These are phyloP conservation scores for Setomelanomma holmii DNA, from an alignment of 2,329 filamentous ascomycete genomes.

Conservation along the genomic window DNA sequence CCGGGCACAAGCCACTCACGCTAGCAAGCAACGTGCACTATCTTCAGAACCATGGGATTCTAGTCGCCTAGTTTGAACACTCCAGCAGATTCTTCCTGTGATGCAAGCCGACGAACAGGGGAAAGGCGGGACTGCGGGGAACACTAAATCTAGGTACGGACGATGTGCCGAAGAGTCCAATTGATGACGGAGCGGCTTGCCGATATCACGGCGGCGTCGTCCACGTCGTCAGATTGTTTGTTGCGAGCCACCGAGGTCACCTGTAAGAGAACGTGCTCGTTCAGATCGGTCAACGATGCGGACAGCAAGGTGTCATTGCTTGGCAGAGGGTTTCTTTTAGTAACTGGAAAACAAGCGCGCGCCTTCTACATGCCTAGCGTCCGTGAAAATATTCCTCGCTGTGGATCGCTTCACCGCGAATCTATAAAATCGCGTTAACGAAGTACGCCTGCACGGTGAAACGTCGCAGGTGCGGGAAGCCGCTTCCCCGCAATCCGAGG, in stretches of 20 bases:
- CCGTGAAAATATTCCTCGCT: conserved; percentile 4
- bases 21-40: conserved; percentile 16
- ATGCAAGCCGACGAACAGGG: conserved; percentile 19
- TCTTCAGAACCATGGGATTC: conserved; percentile 8
- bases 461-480: neutral
- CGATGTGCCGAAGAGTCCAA: conserved; percentile 9
- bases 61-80: conserved; percentile 29
- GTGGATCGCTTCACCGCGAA: conserved; percentile 2
- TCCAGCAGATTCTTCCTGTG: conserved; percentile 21
- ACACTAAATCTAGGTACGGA: conserved; percentile 27
- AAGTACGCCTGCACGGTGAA: neutral
- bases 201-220: conserved; percentile 11
- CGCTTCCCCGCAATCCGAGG: neutral
- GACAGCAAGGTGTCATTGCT: conserved; percentile 20
- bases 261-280: conserved; percentile 10
- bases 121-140: conserved; percentile 27
- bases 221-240: conserved; percentile 6
- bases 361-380: conserved; percentile 16
- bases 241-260: conserved; percentile 11
- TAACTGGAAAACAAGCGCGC: conserved; percentile 29
- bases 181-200: conserved; percentile 12
- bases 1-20: conserved; percentile 8
- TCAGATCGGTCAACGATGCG: neutral
- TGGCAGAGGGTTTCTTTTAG: conserved; percentile 27
- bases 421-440: conserved; percentile 2